These are phyloP conservation scores for Diaporthe sp. DNA, from an alignment of 2,329 filamentous ascomycete genomes.

Conservation along the genomic window DNA sequence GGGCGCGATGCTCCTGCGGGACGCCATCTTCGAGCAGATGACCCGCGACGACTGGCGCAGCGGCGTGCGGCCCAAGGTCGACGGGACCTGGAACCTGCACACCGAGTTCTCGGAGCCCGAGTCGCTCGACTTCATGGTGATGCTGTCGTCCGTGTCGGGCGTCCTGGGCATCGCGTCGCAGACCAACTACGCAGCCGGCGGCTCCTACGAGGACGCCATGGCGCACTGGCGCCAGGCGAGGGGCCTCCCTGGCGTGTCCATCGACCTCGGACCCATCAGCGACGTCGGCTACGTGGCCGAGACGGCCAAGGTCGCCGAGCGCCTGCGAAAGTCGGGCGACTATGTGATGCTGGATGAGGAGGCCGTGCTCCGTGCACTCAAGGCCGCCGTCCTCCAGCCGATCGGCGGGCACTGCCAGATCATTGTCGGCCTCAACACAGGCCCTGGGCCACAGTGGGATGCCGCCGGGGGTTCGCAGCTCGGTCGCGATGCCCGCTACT, in stretches of 20 bases:
- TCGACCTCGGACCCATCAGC: constrained; percentile 43
- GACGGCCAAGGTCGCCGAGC: constrained; percentile 25
- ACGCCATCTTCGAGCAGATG: not conserved
- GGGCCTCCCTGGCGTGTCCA: constrained; percentile 42
- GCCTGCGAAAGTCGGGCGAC: not conserved
- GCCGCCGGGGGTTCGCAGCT: constrained; percentile 20
- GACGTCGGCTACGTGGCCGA: constrained; percentile 42
- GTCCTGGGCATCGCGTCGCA: not conserved
- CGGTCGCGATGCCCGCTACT: constrained; percentile 39
- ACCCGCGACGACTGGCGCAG: not conserved
- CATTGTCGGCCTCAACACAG: constrained; percentile 42
- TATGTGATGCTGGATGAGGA: not conserved
- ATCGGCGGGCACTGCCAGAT: constrained; percentile 36
- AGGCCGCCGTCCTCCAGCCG: not conserved
- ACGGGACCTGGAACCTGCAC: constrained; percentile 6
- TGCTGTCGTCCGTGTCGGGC: not conserved
- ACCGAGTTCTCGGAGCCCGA: not conserved
- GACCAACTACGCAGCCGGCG: constrained; percentile 44
- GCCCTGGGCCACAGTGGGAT: constrained; percentile 36
- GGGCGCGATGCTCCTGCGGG: constrained; percentile 56
- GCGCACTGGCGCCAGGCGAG: constrained; percentile 37
- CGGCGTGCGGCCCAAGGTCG: not conserved
- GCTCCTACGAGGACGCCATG: constrained; percentile 50
- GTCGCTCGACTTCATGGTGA: constrained; percentile 33
- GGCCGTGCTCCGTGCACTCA: too few species aligned